Base-by-base conservation (phyloP, 768 basidiomycete species). In the Rhizopogon vulgaris region DNA sequence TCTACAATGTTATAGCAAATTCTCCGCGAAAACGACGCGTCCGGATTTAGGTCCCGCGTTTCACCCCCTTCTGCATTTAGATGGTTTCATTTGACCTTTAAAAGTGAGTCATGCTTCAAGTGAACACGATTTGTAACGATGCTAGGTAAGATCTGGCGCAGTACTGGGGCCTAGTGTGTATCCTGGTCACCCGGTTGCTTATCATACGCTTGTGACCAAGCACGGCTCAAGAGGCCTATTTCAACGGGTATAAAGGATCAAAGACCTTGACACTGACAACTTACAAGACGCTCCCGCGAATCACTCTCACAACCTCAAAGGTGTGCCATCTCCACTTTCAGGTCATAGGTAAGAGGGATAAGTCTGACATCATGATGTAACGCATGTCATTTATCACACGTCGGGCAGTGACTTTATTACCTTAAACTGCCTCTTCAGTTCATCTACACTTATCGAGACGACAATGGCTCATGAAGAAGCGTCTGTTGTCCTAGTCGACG, bases 401-500 rank as follows among this genome's bases (percentile, higher is more conserved):
- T 34, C 45, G 4, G 22, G 18, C 8, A 32, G 32, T 32, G 58
- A 57, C 67, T 69, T 56, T 65, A 65, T 69, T 69, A 66, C 58
- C 60, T 60, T 64, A 64, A 67, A 62, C 56, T 61, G 66, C 61
- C 54, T 54, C 55, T 53, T 56, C 51, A 57, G 51, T 57, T 56
- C 51, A 55, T 51, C 6, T 24, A 34, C 22, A 22, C 32, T 34
- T 34, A 46, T 32, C 30, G 2, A 46, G 18, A 32, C 15, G 37
- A 41, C 42, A 41, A 70, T 70, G 67, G 56, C 57, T 46, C 43
- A 47, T 28, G 48, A 52, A 43, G 52, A 61, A 46, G 34, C 36
- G 46, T 43, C 63, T 58, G 58, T 67, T 18, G 22, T 22, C 22
- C 80, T 76, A 51, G 75, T 73, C 56, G 71, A 85, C 62, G 59